These are phyloP conservation scores for Arabidopsis thaliana DNA, from an alignment of 345 rosid species.

Conservation along the genomic window TAIR10.1 NC_003074.8:22825001-22825500, in stretches of 20 bases:
- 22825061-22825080: conserved; percentile 38
- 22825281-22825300: conserved; percentile 62
- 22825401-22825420: conserved; percentile 34
- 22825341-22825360: conserved; percentile 61
- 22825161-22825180: conserved; percentile 55
- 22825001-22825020: conserved; percentile 77
- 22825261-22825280: conserved; percentile 65
- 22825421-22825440: conserved; percentile 44
- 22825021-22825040: conserved; percentile 64
- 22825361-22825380: conserved; percentile 63
- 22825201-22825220: conserved; percentile 70
- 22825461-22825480: conserved; percentile 95
- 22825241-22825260: conserved; percentile 86
- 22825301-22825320: conserved; percentile 74
- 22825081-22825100: conserved; percentile 34
- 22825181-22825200: conserved; percentile 54
- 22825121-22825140: conserved; percentile 58
- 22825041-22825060: conserved; percentile 55
- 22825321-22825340: conserved; percentile 82
- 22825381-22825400: conserved; percentile 40
- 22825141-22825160: conserved; percentile 57
- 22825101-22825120: conserved; percentile 47
- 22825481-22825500: conserved; percentile 72
- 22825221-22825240: conserved; percentile 79
- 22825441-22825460: conserved; percentile 56